Percentiles rank a stretch among this genome's conserved stretches.
These are phyloP conservation scores for Psilocybe mexicana DNA, from an alignment of 1,284 basidiomycete species.

Conservation along the genomic window DNA sequence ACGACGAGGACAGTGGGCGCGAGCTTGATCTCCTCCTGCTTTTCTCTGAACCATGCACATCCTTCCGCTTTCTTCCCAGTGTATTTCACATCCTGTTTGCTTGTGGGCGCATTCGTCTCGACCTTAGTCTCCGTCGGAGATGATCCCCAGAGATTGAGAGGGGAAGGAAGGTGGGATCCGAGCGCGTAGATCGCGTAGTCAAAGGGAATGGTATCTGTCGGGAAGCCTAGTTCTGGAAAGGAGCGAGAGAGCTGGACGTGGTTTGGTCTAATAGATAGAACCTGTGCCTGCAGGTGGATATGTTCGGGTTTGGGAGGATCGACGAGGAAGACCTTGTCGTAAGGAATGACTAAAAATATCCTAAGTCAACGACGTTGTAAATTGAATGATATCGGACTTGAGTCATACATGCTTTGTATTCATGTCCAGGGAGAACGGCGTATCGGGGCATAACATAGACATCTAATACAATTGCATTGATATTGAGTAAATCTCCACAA, in stretches of 20 bases:
- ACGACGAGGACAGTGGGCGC: conserved; percentile 53
- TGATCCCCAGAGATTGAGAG: conserved; percentile 55
- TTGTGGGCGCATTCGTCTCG: background rate
- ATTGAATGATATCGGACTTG: background rate
- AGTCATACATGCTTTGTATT: conserved; percentile 67
- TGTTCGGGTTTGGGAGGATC: conserved; percentile 22
- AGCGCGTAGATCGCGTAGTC: conserved; percentile 62
- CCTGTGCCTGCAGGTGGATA: conserved; percentile 35
- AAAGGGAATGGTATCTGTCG: conserved; percentile 36
- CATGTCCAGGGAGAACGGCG: conserved; percentile 64
- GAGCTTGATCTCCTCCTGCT: conserved; percentile 44
- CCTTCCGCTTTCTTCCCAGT: conserved; percentile 49
- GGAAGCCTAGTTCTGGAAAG: conserved; percentile 47
- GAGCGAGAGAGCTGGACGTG: conserved; percentile 47
- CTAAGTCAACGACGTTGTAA: background rate
- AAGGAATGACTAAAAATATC: conserved; percentile 57
- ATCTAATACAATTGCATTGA: conserved; percentile 35
- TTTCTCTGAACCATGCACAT: conserved; percentile 47
- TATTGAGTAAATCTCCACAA: background rate
- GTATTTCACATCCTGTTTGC: conserved; percentile 25
- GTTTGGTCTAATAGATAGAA: conserved; percentile 45
- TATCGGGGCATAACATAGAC: conserved; percentile 67
- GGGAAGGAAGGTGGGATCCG: conserved; percentile 54
- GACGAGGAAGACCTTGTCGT: conserved; percentile 41
- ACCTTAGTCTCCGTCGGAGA: conserved; percentile 5